These are phyloP conservation scores for Aspergillus intermedius DNA, from an alignment of 2,329 filamentous ascomycete species.

Conservation along the genomic window DNA sequence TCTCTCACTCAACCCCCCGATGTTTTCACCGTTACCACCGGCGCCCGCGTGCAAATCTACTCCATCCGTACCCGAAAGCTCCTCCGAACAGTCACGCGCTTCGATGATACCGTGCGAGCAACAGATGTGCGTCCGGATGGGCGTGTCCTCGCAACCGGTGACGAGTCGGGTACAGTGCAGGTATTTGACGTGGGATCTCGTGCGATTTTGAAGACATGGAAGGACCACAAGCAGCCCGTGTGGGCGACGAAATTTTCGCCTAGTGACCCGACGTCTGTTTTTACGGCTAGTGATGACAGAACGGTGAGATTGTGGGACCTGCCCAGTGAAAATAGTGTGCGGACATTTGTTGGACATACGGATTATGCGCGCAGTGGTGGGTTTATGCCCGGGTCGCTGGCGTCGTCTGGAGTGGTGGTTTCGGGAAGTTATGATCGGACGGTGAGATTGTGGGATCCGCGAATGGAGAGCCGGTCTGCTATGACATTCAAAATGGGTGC, in stretches of 20 bases:
- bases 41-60: conserved; percentile 87
- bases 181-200: conserved; percentile 88
- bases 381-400: conserved; percentile 66
- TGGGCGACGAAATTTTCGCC: conserved; percentile 92
- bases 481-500: conserved; percentile 96
- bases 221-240: conserved; percentile 86
- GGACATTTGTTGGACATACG: conserved; percentile 75
- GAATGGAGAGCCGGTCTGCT: conserved; percentile 61
- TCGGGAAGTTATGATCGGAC: conserved; percentile 94
- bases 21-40: conserved; percentile 87
- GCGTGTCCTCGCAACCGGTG: conserved; percentile 80
- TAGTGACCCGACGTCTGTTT: conserved; percentile 72
- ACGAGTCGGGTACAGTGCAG: conserved; percentile 86
- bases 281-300: conserved; percentile 87
- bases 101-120: conserved; percentile 83
- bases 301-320: conserved; percentile 94
- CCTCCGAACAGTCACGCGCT: conserved; percentile 88
- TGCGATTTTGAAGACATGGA: conserved; percentile 92
- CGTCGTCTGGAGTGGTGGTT: conserved; percentile 64
- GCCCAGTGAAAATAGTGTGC: conserved; percentile 67
- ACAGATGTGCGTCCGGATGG: conserved; percentile 86
- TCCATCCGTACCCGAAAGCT: conserved; percentile 86
- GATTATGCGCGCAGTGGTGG: conserved; percentile 87
- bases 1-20: conserved; percentile 44
- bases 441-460: conserved; percentile 87